Conservation (phyloP, 768 basidiomycete genomes). For the Tulasnella sp. region DNA sequence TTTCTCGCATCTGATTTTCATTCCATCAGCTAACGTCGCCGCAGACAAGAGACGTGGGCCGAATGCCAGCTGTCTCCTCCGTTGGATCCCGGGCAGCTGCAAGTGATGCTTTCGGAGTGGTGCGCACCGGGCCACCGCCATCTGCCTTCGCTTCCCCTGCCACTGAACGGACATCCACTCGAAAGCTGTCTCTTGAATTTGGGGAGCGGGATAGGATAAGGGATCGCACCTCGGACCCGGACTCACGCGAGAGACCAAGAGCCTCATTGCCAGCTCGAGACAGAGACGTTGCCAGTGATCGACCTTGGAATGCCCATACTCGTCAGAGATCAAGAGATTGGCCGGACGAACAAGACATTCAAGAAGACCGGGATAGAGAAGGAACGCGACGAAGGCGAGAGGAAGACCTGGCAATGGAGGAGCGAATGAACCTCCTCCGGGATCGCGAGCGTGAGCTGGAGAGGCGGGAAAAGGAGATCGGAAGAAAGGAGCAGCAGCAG, state of each 20-base stretch:
- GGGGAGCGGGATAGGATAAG: slow-evolving; percentile 1
- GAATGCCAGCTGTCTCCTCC: background rate
- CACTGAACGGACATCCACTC: background rate
- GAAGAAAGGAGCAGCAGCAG: background rate
- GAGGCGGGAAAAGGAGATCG: slow-evolving; percentile 5
- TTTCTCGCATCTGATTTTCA: background rate
- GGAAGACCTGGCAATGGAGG: slow-evolving; percentile 10
- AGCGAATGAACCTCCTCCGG: slow-evolving; percentile 4
- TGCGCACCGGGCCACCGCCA: background rate
- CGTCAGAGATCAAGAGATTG: slow-evolving; percentile 13
- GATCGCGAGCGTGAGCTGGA: slow-evolving; percentile 14
- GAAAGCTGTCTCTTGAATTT: background rate
- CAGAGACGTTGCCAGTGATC: background rate
- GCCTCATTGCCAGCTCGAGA: background rate
- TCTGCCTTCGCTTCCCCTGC: background rate
- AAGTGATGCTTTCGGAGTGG: background rate
- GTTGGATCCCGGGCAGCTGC: background rate
- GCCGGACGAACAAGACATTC: slow-evolving; percentile 13
- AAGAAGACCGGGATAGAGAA: slow-evolving; percentile 13
- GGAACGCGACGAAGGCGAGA: slow-evolving; percentile 14
- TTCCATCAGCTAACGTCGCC: background rate
- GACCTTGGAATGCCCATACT: background rate
- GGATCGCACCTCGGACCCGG: background rate
- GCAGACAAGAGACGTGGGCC: background rate
- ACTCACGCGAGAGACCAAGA: background rate